Base-by-base conservation (phyloP, 768 basidiomycete species). In the Mycena chlorophos region DNA sequence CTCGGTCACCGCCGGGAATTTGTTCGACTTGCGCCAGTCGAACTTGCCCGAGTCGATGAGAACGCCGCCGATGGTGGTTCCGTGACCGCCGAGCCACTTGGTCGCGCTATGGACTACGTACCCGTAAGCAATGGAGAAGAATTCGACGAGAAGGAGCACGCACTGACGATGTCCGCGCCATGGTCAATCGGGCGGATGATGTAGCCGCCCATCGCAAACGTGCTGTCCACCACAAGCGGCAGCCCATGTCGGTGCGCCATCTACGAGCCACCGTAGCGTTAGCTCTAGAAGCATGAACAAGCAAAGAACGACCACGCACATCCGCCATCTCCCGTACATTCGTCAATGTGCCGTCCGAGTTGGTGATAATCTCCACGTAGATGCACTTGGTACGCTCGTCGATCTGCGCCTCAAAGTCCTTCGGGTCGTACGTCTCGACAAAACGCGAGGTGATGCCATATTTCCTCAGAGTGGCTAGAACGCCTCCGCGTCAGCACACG, bases 71-170 rank as follows among this genome's bases (percentile, higher is more conserved):
- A 84, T 76, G 16, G 78, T 80, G 2, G 77, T 82, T 4, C 82
- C 82, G 53, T 80, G 80, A 0, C 79, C 77, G 3, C 78, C 76
- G 14, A 83, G 79, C 83, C 82, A 84, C 58, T 84, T 84, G 2
- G 83, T 84, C 3, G 79, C 78, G 26, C 78, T 80, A 59, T 84
- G 77, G 17, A 81, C 78, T 74, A 47, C 3, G 34, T 14, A 12
- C 3, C 2, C 30, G 2, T 28, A 17, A 43, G 31, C 31, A 30
- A 25, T 49, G 83, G 17, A 4, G 1, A 39, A 19, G 20, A 20
- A 19, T 12, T 20, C 12, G 20, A 13, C 6, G 8, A 40, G 39
- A 19, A 20, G 13, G 19, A 40, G 39, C 10, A 43, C 56, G 22
- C 17, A 58, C 56, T 30, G 22, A 58, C 48, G 49, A 58, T 81